These are phyloP conservation scores for Hibiscus trionum DNA, from an alignment of 345 rosid genomes.

Conservation along the genomic window DNA sequence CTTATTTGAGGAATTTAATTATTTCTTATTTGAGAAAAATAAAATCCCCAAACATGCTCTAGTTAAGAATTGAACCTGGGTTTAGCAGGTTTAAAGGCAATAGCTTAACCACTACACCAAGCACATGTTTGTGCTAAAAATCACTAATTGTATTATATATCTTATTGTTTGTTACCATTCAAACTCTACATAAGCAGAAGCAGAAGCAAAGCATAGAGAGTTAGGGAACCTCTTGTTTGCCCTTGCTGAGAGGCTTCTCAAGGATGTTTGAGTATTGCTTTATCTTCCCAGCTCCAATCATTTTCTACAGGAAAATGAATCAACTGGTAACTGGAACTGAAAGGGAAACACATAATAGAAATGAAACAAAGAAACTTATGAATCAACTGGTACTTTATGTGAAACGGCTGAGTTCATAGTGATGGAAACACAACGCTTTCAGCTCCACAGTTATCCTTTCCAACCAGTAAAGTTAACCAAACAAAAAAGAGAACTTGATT, in stretches of 20 bases:
- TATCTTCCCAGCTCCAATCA: slow-evolving; percentile 94
- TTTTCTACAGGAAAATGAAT: slow-evolving; percentile 15
- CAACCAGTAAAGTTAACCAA: background rate
- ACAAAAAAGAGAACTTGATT: background rate
- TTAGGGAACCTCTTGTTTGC: slow-evolving; percentile 82
- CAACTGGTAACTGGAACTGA: background rate
- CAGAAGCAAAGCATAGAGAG: slow-evolving; percentile 1
- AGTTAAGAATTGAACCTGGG: too few relatives aligned
- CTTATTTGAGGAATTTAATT: too few relatives aligned
- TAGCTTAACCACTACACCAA: too few relatives aligned
- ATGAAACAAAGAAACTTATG: background rate
- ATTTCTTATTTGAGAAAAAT: too few relatives aligned
- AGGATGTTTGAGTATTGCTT: slow-evolving; percentile 94
- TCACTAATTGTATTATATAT: too few relatives aligned
- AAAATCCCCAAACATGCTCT: too few relatives aligned
- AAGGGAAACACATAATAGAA: background rate
- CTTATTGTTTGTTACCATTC: too few relatives aligned
- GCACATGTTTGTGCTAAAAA: too few relatives aligned
- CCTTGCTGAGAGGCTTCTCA: slow-evolving; percentile 93
- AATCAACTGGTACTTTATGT: background rate
- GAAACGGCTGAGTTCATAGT: background rate
- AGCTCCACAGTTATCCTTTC: background rate
- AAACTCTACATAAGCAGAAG: too few relatives aligned
- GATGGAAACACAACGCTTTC: background rate
- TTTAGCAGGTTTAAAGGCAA: too few relatives aligned